Base-by-base conservation (phyloP, 139 green algal species). In the Closterium sp. region DNA sequence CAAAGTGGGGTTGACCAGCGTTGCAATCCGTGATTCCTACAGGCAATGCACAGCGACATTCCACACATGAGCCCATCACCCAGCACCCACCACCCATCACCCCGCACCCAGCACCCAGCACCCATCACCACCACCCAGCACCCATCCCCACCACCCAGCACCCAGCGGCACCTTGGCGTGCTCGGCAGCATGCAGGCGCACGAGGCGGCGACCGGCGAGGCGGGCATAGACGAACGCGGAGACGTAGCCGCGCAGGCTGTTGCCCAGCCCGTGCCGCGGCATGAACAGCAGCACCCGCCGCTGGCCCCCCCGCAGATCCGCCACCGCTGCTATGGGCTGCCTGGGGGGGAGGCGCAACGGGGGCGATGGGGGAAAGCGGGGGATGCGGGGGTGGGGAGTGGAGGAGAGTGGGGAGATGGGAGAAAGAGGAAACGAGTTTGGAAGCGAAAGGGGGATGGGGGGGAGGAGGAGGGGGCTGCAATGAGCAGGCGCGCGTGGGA, bases 181-280 rank as follows among this genome's bases (percentile, higher is more conserved):
- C 29, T 38, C 86, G 9, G 29, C 88, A 17, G 28, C 88, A 24
- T 90, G 88, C n/a, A 90, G 29, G 88, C 88, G 88, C 88, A 90
- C 88, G 29, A 90, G 88, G 42, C 88, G 88, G 22, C 88, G 22
- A 9, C 88, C 88, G 1, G 88, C 9, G 19, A 90, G 88, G 1
- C 27, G 10, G 88, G 38, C 42, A 27, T 86, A 90, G 21, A 90
- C 42, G 10, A 90, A 90, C 7, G 88, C 88, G 88, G 88, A 90
- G 24, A 86, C 42, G 88, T 90, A 90, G 34, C 38, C 88, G 88
- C 88, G 88, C n/a, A 90, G 88, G 27, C n/a, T 50, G 88, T 90
- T 90, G 34, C 88, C 88, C n/a, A 90, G 88, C n/a, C 88, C 88
- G 42, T 90, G 88, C 21, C 88, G 88, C 9, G 88, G 88, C n/a